Conservation (phyloP, 2,329 filamentous ascomycete genomes). For the Talaromyces pinophilus region DNA sequence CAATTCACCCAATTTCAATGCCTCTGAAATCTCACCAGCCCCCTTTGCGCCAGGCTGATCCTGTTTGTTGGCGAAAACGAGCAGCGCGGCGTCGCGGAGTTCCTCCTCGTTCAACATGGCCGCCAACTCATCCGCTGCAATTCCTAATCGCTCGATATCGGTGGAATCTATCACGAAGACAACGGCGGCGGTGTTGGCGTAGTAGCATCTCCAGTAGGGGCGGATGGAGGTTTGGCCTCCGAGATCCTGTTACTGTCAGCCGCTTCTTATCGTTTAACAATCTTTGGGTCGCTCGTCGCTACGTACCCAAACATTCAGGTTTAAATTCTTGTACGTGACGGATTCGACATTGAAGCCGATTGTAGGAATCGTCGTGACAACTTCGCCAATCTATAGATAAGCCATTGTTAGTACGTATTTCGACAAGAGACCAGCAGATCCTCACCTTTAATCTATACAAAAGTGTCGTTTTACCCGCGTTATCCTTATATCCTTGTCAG, state of each 20-base stretch:
- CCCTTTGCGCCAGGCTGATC: slow-evolving; percentile 97
- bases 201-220: slow-evolving; percentile 99
- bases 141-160: slow-evolving; percentile 91
- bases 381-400: slow-evolving; percentile 79
- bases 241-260: slow-evolving; percentile 63
- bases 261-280: background rate
- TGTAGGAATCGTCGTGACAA: slow-evolving; percentile 97
- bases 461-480: slow-evolving; percentile 96
- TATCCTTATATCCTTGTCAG: slow-evolving; percentile 65
- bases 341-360: slow-evolving; percentile 99
- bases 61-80: slow-evolving; percentile 99
- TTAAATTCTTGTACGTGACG: slow-evolving; percentile 96
- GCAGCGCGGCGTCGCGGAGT: slow-evolving; percentile 82
- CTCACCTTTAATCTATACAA: slow-evolving; percentile 90
- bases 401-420: slow-evolving; percentile 14
- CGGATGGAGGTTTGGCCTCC: slow-evolving; percentile 98
- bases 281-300: background rate
- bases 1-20: slow-evolving; percentile 82
- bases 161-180: slow-evolving; percentile 99
- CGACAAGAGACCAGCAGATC: slow-evolving; percentile 16
- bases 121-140: slow-evolving; percentile 85
- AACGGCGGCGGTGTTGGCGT: slow-evolving; percentile 95
- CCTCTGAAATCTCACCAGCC: slow-evolving; percentile 94
- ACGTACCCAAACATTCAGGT: slow-evolving; percentile 96
- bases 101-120: slow-evolving; percentile 98